Evolutionary conservation across 768 basidiomycete species (phyloP), one percentile per base, ranked within the genome.

Genomic region (Coprinopsis cinerea): DNA sequence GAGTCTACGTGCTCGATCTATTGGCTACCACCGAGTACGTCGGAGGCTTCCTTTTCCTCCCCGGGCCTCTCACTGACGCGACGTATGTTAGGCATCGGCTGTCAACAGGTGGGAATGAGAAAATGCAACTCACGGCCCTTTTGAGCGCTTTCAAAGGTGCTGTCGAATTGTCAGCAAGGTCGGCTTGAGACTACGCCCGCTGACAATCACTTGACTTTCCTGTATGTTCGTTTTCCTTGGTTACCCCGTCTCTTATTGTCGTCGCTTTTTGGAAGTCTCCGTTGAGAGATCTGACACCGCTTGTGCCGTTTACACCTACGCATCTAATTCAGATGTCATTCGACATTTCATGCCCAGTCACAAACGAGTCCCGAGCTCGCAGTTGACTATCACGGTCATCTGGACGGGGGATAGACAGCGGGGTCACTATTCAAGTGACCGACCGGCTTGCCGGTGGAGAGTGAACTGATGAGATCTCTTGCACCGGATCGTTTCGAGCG

Each of bases 11-110:
- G 6, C 68, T 99, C 18, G 96, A 98, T 62, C 83, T 92, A 55
- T 67, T 99, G 18, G 93, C 94, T n/a, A 87, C 85, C n/a, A 88
- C 82, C 47, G 96, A 99, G 94, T 97, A 64, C 62, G 90, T 74
- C 36, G 18, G 5, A 34, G 4, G 11, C n/a, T 20, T 25, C 32
- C 14, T 18, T n/a, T 32, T 35, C 35, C 34, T 17, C 32, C 26
- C 32, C 39, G 15, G 30, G 18, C 37, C 14, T 30, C 39, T 37
- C 22, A 49, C 37, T 5, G n/a, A 15, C 35, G 20, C 27, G 14
- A 54, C n/a, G n/a, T n/a, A n/a, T n/a, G n/a, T 18, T 40, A 98
- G 95, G 64, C 85, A 97, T 64, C 82, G 95, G 39, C 67, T 98
- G 6, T 92, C 93, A 1, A 84, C 93, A 0, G 96, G 96, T 0